These are phyloP conservation scores for Cymbidium sinense DNA, from an alignment of 106 monocot genomes.

Conservation along the genomic window DNA sequence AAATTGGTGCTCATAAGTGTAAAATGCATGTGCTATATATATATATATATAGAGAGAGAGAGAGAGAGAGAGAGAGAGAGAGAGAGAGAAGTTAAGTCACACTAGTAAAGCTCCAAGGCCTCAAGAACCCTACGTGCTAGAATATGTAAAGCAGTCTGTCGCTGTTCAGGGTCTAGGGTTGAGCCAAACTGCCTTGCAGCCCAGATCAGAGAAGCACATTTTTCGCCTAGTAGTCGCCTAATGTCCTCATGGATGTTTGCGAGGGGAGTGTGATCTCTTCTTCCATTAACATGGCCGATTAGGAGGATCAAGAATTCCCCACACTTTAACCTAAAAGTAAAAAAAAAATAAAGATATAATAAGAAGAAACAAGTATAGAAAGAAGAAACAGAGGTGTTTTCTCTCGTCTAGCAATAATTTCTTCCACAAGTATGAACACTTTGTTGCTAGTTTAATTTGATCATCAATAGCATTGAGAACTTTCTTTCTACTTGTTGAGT, in stretches of 20 bases:
- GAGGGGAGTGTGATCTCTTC: constrained; percentile 43
- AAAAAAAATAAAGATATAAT: neutral
- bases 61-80: too few species aligned
- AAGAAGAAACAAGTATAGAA: neutral
- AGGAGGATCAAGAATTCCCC: constrained; percentile 85
- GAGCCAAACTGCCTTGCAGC: constrained; percentile 87
- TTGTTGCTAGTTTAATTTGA: neutral
- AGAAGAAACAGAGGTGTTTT: too few species aligned
- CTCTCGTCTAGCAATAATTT: too few species aligned
- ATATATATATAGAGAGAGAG: too few species aligned
- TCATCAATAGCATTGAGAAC: neutral
- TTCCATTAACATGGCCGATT: constrained; percentile 76
- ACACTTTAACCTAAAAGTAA: constrained; percentile 65
- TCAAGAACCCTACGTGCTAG: constrained; percentile 84
- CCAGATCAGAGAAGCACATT: constrained; percentile 89
- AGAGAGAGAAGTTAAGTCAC: too few species aligned
- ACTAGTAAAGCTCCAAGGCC: neutral
- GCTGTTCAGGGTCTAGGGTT: constrained; percentile 66
- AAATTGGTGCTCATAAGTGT: too few species aligned
- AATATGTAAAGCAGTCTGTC: constrained; percentile 68
- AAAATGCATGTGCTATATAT: neutral
- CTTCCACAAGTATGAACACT: neutral
- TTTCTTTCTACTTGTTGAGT: neutral
- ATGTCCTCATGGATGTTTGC: constrained; percentile 63
- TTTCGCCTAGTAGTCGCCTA: constrained; percentile 54